Percentiles rank a stretch among this genome's conserved stretches.
These are phyloP conservation scores for Tetrapisispora pingtungensis DNA, from an alignment of 805 yeast species.

Conservation along the genomic window DNA sequence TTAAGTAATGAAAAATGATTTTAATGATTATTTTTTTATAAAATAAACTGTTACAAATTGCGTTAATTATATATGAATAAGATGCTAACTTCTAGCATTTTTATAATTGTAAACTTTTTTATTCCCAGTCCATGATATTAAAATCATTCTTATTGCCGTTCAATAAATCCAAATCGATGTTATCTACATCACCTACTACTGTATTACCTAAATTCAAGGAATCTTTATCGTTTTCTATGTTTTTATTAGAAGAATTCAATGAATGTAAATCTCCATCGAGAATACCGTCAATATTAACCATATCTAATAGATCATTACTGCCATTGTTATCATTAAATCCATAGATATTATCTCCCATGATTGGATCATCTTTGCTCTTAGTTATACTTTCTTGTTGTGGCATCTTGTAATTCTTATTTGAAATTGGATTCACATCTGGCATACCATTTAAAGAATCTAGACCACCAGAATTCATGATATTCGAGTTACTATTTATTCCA, in stretches of 20 bases:
- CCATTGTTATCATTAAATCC: constrained; percentile 1
- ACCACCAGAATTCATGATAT: background rate
- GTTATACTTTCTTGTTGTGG: background rate
- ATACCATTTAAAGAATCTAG: background rate
- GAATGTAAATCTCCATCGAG: background rate
- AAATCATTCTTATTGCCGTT: constrained; percentile 17
- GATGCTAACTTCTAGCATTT: too few relatives aligned
- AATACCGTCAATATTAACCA: constrained; percentile 3
- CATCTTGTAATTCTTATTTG: background rate
- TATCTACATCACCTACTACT: background rate
- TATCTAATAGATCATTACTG: constrained; percentile 4
- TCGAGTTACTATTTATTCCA: background rate
- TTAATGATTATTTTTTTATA: too few relatives aligned
- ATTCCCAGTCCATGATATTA: constrained; percentile 22
- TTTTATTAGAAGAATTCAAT: background rate
- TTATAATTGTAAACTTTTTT: background rate
- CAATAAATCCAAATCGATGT: constrained; percentile 14
- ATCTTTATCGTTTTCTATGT: background rate
- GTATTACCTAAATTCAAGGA: background rate
- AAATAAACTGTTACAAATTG: too few relatives aligned
- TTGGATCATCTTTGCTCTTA: constrained; percentile 3
- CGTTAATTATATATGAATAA: background rate
- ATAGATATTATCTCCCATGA: constrained; percentile 1
- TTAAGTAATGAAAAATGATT: too few relatives aligned
- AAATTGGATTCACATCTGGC: too few relatives aligned